Percentiles rank a stretch among this genome's conserved stretches.
Conservation (phyloP, 148 eudicot species). For the Heliamphora exappendiculata region DNA sequence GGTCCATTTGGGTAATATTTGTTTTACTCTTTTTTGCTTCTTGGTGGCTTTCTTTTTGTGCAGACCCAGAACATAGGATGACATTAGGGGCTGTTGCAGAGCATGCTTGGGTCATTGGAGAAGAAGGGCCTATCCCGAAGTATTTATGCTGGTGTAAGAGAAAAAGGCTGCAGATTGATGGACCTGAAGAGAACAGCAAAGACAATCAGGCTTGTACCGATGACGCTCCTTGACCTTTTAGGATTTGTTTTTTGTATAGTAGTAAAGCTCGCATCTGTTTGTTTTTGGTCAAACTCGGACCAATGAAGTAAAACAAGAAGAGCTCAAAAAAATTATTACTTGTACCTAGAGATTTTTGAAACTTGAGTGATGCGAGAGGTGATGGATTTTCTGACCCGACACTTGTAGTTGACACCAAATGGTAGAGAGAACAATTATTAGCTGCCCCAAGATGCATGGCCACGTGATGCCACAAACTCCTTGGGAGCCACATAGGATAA, state of each 20-base stretch:
- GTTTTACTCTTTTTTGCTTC: neutral
- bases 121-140: constrained; percentile 61
- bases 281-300: neutral
- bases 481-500: no score
- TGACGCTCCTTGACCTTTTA: neutral
- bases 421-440: neutral
- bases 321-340: neutral
- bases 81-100: constrained; percentile 57
- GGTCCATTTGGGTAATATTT: neutral
- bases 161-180: constrained; percentile 22
- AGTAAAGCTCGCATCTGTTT: no score
- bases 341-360: neutral
- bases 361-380: neutral
- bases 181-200: constrained; percentile 13
- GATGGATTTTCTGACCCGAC: neutral
- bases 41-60: constrained; percentile 3
- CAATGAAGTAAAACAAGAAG: neutral
- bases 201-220: neutral
- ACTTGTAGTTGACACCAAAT: neutral
- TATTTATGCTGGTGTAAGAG: constrained; percentile 79
- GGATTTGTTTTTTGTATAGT: neutral
- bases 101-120: constrained; percentile 75
- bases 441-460: no score
- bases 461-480: no score
- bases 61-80: constrained; percentile 69